These are phyloP conservation scores for Argentina anserina DNA, from an alignment of 306 rosid species.

Conservation along the genomic window DNA sequence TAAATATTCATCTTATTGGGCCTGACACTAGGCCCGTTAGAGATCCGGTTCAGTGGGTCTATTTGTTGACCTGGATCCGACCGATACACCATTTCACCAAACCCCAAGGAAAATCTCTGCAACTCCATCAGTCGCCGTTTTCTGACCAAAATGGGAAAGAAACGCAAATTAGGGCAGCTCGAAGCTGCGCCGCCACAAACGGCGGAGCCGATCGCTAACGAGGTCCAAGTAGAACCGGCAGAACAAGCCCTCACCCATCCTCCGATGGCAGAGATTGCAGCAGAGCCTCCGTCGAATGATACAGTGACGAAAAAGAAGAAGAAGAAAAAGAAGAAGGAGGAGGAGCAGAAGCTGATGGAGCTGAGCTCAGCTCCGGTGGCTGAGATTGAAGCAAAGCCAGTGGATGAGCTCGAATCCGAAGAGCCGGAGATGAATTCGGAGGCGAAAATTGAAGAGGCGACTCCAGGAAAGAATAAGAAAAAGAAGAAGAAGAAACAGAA, in stretches of 20 bases:
- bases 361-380: background rate
- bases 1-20: background rate
- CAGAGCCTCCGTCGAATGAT: background rate
- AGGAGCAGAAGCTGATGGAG: background rate
- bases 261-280: background rate
- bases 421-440: background rate
- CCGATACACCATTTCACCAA: background rate
- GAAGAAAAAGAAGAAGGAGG: background rate
- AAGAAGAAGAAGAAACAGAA: background rate
- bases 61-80: background rate
- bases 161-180: background rate
- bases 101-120: conserved; percentile 14
- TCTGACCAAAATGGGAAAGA: conserved; percentile 7
- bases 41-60: background rate
- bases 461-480: background rate
- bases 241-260: background rate
- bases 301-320: background rate
- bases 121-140: background rate
- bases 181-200: background rate
- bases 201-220: no score
- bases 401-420: background rate
- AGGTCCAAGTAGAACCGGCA: background rate
- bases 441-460: background rate
- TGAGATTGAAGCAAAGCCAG: background rate
- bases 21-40: background rate